These are phyloP conservation scores for Aspergillus fructus DNA, from an alignment of 2,329 filamentous ascomycete genomes.

Conservation along the genomic window DNA sequence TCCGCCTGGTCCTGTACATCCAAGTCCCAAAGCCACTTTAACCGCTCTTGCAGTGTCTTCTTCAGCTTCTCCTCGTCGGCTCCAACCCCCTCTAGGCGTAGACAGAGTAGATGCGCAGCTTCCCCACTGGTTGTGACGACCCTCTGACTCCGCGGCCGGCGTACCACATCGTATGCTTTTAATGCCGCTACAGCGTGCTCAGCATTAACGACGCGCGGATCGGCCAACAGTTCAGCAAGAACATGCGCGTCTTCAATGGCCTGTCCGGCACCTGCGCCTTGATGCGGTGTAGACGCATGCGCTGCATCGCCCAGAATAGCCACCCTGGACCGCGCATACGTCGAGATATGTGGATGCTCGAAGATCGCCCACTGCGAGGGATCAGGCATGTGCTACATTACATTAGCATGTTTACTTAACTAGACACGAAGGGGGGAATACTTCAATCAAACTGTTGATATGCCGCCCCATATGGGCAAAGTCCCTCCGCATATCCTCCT, in stretches of 20 bases:
- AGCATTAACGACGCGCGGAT: slow-evolving; percentile 28
- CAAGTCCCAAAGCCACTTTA: slow-evolving; percentile 36
- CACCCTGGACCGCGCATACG: slow-evolving; percentile 29
- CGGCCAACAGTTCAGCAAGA: slow-evolving; percentile 47
- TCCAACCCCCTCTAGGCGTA: slow-evolving; percentile 26
- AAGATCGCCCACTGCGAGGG: slow-evolving; percentile 39
- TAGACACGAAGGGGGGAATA: slow-evolving; percentile 2
- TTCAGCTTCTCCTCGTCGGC: slow-evolving; percentile 28
- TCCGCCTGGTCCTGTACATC: slow-evolving; percentile 31
- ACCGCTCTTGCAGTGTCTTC: slow-evolving; percentile 22
- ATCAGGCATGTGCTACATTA: slow-evolving; percentile 26
- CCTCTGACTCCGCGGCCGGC: slow-evolving; percentile 51
- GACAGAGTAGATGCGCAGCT: slow-evolving; percentile 34
- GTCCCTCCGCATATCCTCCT: slow-evolving; percentile 31
- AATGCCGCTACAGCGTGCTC: slow-evolving; percentile 48
- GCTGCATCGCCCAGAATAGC: slow-evolving; percentile 40
- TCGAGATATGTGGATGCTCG: slow-evolving; percentile 32
- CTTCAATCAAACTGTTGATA: slow-evolving; percentile 28
- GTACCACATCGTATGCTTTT: slow-evolving; percentile 50
- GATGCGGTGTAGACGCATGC: slow-evolving; percentile 39
- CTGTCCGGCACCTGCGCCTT: slow-evolving; percentile 40
- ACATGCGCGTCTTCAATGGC: slow-evolving; percentile 41
- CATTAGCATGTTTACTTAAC: too few species aligned
- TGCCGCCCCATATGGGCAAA: slow-evolving; percentile 27
- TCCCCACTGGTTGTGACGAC: slow-evolving; percentile 53